These are phyloP conservation scores for Zalaria sp. DNA, from an alignment of 2,329 filamentous ascomycete genomes.

Conservation along the genomic window DNA sequence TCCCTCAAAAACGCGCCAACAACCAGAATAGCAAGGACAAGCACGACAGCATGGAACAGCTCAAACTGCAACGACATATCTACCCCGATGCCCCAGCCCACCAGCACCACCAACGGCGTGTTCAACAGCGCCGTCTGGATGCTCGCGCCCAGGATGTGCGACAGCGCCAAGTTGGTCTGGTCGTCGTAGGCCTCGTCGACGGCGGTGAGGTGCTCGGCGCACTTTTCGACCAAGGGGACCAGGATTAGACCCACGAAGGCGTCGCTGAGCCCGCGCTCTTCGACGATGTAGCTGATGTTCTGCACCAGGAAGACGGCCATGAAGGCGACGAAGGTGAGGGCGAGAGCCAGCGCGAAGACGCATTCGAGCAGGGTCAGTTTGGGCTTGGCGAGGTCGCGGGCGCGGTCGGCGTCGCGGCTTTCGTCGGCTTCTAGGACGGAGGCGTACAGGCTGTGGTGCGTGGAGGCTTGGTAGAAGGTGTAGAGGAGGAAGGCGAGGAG, in stretches of 20 bases:
- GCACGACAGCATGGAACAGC: slow-evolving; percentile 67
- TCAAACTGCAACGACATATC: slow-evolving; percentile 73
- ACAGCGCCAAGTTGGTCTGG: slow-evolving; percentile 63
- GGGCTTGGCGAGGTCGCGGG: slow-evolving; percentile 43
- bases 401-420: slow-evolving; percentile 47
- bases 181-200: slow-evolving; percentile 75
- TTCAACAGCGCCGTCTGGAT: slow-evolving; percentile 86
- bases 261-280: slow-evolving; percentile 35
- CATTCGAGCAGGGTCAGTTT: slow-evolving; percentile 67
- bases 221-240: slow-evolving; percentile 71
- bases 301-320: slow-evolving; percentile 65
- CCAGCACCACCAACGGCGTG: slow-evolving; percentile 66
- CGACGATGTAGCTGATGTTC: slow-evolving; percentile 51
- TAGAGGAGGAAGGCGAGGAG: slow-evolving; percentile 49
- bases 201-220: slow-evolving; percentile 70
- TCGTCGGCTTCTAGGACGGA: slow-evolving; percentile 61
- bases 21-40: slow-evolving; percentile 73
- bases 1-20: slow-evolving; percentile 81
- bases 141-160: slow-evolving; percentile 73
- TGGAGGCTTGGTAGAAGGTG: slow-evolving; percentile 59
- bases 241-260: slow-evolving; percentile 59
- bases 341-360: slow-evolving; percentile 47
- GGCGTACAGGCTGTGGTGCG: slow-evolving; percentile 66
- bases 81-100: slow-evolving; percentile 62
- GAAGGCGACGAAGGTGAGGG: slow-evolving; percentile 56